Evolutionary conservation across 495 filamentous ascomycete species (phyloP), one percentile per base, ranked within the genome.

Genomic region (Aspergillus carlsbadensis): DNA sequence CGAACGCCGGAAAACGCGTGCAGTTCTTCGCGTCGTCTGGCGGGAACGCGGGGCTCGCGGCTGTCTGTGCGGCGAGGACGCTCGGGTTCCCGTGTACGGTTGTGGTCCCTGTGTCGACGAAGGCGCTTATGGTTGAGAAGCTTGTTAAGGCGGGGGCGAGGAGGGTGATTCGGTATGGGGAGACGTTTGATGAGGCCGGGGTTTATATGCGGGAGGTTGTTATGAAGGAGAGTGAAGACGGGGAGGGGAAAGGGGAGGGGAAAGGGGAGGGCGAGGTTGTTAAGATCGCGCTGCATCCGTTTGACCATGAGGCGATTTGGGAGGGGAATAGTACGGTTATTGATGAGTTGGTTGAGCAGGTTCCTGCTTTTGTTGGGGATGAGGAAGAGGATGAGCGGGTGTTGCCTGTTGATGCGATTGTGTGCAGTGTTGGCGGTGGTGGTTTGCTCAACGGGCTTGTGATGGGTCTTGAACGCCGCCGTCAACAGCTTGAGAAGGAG

Each of bases 11-110:
- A 51, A 61, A 64, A 17, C 58, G 67, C 18, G 72, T 85, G 5
- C 91, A 93, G 70, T 96, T 97, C 84, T 96, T 89, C 78, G 90
- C 83, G 71, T 90, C 86, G 45, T 88, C 84, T 26, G 94, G 90
- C 58, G 93, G 93, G 54, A 97, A 97, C 69, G 93, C 93, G 11
- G 93, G 94, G 5, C 84, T 98, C 3, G 94, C 93, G 14, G 92
- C 90, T 65, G 90, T 90, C 6, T 88, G 85, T 18, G 91, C 93
- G 13, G 88, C 91, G 13, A 72, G 66, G 11, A 71, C 80, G 10
- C 79, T 96, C n/a, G 68, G 76, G n/a, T 82, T 83, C 54, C 84
- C 85, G 0, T 86, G 84, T 61, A 96, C 92, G 18, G 88, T 98
- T 56, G 89, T 93, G 14, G 86, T 96, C 0, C 90, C 94, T 0